These are phyloP conservation scores for Phytopythium chamaehyphon DNA, from an alignment of 352 stramenopile genomes.

Conservation along the genomic window DNA sequence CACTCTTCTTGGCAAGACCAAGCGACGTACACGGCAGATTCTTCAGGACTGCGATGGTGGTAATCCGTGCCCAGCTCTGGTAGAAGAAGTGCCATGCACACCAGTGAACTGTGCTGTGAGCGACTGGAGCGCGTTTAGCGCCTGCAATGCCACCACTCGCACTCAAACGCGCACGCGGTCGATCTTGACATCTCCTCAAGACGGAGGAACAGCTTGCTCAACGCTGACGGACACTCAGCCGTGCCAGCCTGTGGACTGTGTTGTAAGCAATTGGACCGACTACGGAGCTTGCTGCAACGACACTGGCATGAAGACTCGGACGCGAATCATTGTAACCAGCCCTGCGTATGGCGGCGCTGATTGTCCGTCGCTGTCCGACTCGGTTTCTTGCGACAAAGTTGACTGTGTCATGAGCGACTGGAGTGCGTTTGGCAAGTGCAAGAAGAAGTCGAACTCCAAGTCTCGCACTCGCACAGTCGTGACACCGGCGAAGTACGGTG, in stretches of 20 bases:
- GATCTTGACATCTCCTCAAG: conserved; percentile 32
- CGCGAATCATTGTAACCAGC: conserved; percentile 21
- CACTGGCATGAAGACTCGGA: conserved; percentile 34
- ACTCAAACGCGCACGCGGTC: conserved; percentile 41
- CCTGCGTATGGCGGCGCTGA: conserved; percentile 29
- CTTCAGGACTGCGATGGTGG: conserved; percentile 39
- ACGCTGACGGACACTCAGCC: conserved; percentile 22
- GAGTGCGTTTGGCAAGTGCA: conserved; percentile 37
- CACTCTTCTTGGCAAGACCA: conserved; percentile 33
- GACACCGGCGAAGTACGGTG: conserved; percentile 24
- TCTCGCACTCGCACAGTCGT: conserved; percentile 32
- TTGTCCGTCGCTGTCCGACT: conserved; percentile 33
- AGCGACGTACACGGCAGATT: conserved; percentile 35
- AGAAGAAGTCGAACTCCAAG: conserved; percentile 27
- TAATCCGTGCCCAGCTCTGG: conserved; percentile 28
- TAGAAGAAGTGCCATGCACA: conserved; percentile 30
- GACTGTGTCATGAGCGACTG: conserved; percentile 42
- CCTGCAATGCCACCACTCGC: conserved; percentile 30
- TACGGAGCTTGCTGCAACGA: conserved; percentile 34
- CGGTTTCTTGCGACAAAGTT: conserved; percentile 32
- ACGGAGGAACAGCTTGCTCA: conserved; percentile 43
- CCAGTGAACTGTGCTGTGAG: conserved; percentile 43
- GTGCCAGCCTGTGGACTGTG: conserved; percentile 42
- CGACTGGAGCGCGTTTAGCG: conserved; percentile 37
- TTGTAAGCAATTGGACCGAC: conserved; percentile 44